Evolutionary conservation across 164 flowering plant genomes (phyloP), one percentile per base, ranked within the genome.

Genomic region (Nelumbo lutea): DNA sequence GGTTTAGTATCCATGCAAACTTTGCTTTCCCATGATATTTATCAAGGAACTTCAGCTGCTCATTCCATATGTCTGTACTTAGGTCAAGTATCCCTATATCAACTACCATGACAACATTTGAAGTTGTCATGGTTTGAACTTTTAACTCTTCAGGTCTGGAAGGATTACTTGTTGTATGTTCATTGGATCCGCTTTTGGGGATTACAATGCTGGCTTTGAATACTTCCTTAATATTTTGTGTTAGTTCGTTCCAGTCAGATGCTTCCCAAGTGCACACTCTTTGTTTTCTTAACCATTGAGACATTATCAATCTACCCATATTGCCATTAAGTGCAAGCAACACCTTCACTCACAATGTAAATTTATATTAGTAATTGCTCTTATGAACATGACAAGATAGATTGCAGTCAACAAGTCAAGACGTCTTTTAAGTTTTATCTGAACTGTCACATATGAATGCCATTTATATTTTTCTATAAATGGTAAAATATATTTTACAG

Each of bases 1-100:
- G 97, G 80, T 84, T 89, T 46, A 95, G 77, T 73, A 89, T 73
- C 98, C 98, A 94, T 27, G 90, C 96, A 75, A 91, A 94, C 72
- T 82, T 86, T 27, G 80, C 90, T 71, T 81, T 81, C 39, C 79
- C 80, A 38, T 67, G 64, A 78, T 87, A 94, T 60, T 65, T 81
- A 67, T 86, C 84, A 2, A 94, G 87, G 74, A 83, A 90, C 65
- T 83, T 85, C 6, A 94, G 82, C 78, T 94, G 98, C 70, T 87
- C 93, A 79, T 81, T 91, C 97, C 98, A 94, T 75, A 88, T 85
- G 62, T 82, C 84, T 38, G 95, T 86, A 79, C 88, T 87, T 74
- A 86, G 78, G 79, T 90, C 90, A 58, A 94, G 96, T 7, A 92
- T 68, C n/a, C 81, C 94, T 14, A 90, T 79, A 57, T 95, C 97